Percentiles rank a stretch among this genome's conserved stretches.
Evolutionary conservation across 2,329 filamentous ascomycete genomes (phyloP).

Genomic region (Diaporthe sp.): DNA sequence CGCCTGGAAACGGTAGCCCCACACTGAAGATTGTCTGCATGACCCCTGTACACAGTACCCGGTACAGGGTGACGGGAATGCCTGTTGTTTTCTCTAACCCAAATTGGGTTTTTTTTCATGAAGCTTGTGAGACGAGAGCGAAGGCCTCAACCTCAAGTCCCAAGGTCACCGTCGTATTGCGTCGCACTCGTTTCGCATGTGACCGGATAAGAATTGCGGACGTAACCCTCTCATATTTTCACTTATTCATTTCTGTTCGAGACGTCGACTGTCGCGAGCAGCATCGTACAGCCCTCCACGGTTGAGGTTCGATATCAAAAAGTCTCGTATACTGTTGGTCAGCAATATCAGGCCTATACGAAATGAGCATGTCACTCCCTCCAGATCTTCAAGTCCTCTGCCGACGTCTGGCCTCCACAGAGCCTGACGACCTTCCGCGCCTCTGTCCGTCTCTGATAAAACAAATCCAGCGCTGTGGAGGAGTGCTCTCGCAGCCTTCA

Average conservation of each 20-base stretch:
- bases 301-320: neutral
- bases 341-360: neutral
- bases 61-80: neutral
- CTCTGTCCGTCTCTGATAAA: slow-evolving; percentile 76
- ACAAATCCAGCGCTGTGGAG: slow-evolving; percentile 66
- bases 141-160: neutral
- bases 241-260: neutral
- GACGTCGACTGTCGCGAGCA: neutral
- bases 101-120: slow-evolving; percentile 20
- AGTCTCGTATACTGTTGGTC: neutral
- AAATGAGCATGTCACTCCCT: slow-evolving; percentile 51
- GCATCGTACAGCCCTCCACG: neutral
- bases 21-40: slow-evolving; percentile 20
- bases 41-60: neutral
- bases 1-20: neutral
- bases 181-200: neutral
- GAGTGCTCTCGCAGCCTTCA: slow-evolving; percentile 71
- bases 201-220: neutral
- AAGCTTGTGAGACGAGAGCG: slow-evolving; percentile 14
- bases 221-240: neutral
- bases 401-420: slow-evolving; percentile 76
- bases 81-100: slow-evolving; percentile 7
- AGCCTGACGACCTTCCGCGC: slow-evolving; percentile 78
- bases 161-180: neutral
- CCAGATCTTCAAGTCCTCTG: slow-evolving; percentile 74